phyloP scores from a whole-genome alignment of 2,329 filamentous ascomycete genomes.

The Penicillium sp. region DNA sequence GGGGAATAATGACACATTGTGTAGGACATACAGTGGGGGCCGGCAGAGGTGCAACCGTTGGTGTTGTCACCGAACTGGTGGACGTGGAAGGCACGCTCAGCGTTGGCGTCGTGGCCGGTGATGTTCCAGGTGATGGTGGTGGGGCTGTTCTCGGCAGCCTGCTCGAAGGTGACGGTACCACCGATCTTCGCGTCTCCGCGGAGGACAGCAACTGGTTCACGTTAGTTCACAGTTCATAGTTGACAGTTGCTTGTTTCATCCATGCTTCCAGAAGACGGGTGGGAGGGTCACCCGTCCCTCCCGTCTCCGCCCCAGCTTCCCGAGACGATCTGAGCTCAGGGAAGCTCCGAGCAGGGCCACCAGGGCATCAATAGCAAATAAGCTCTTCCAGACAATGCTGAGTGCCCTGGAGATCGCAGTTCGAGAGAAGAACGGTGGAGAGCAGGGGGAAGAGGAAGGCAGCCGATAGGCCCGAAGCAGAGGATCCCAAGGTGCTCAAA shows the following conservation, averaged over 20 bases:
- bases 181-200: conserved; percentile 96
- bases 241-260: not conserved
- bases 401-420: conserved; percentile 3
- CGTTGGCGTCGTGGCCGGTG: conserved; percentile 86
- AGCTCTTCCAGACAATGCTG: not conserved
- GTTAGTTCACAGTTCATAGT: conserved; percentile 7
- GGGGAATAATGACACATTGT: not conserved
- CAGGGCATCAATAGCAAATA: conserved; percentile 5
- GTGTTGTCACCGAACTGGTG: conserved; percentile 99
- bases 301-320: not conserved
- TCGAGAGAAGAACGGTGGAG: conserved; percentile 3
- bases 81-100: conserved; percentile 96
- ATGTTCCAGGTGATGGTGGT: conserved; percentile 93
- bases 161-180: conserved; percentile 94
- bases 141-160: conserved; percentile 73
- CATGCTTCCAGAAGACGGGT: conserved; percentile 10
- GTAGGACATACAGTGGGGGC: conserved; percentile 80
- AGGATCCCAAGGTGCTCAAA: conserved; percentile 43
- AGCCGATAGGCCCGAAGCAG: conserved; percentile 30
- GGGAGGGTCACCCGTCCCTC: not conserved
- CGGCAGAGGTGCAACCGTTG: conserved; percentile 98
- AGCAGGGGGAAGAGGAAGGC: conserved; percentile 10
- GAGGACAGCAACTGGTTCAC: conserved; percentile 76
- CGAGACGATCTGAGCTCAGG: not conserved
- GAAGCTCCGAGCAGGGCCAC: not conserved